Conservation (phyloP, 768 basidiomycete species). For the Pulveroboletus sp. region DNA sequence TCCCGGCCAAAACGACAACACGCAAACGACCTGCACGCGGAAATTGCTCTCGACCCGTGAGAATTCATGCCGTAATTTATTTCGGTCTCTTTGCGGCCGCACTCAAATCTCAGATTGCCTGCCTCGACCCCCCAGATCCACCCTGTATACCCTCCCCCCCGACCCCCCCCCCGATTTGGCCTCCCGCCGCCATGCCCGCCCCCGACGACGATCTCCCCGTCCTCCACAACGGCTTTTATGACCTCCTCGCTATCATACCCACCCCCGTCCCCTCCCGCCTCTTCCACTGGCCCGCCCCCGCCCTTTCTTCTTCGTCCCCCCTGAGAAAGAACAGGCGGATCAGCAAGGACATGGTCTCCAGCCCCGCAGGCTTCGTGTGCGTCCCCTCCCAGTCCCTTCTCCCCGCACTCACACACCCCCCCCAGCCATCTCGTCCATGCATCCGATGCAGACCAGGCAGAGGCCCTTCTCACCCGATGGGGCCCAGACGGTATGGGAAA, state of each 20-base stretch:
- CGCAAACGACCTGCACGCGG: conserved; percentile 14
- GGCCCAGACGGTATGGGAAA: conserved; percentile 86
- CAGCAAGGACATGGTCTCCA: conserved; percentile 87
- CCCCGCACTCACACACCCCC: conserved; percentile 13
- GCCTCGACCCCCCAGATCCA: neutral
- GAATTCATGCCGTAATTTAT: neutral
- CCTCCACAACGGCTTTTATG: conserved; percentile 88
- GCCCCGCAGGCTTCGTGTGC: conserved; percentile 79
- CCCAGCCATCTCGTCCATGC: conserved; percentile 85
- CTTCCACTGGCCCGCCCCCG: conserved; percentile 44
- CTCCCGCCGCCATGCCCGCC: neutral
- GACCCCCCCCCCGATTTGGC: no score
- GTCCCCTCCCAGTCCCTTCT: conserved; percentile 34
- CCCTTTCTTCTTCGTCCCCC: conserved; percentile 31
- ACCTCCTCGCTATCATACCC: conserved; percentile 74
- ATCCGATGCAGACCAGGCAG: conserved; percentile 84
- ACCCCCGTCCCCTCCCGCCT: conserved; percentile 59
- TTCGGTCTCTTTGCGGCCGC: neutral
- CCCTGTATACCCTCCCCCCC: no score
- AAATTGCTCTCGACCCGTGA: conserved; percentile 13
- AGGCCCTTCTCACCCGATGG: conserved; percentile 83
- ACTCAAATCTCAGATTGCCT: neutral
- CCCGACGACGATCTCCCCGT: conserved; percentile 37
- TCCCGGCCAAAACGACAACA: neutral
- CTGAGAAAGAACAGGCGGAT: conserved; percentile 59